These are phyloP conservation scores for Boletus speciosus DNA, from an alignment of 768 basidiomycete species.

Conservation along the genomic window DNA sequence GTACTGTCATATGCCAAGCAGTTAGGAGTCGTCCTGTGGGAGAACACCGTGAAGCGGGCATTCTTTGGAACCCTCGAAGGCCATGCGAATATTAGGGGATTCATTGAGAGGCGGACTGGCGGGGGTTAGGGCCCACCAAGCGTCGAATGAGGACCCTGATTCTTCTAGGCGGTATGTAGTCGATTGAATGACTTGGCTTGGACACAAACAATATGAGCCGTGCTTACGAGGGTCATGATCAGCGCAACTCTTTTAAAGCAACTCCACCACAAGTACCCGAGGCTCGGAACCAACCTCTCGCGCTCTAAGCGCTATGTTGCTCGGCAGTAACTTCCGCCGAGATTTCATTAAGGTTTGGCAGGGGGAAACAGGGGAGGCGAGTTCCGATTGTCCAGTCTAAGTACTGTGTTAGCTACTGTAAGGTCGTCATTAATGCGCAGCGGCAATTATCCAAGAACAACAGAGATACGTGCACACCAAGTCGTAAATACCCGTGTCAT, in stretches of 20 bases:
- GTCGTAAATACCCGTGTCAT: constrained; percentile 20
- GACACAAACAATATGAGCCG: background rate
- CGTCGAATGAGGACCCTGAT: constrained; percentile 1
- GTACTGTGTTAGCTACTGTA: constrained; percentile 11
- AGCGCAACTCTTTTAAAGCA: constrained; percentile 1
- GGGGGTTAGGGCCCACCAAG: constrained; percentile 24
- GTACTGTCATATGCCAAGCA: constrained; percentile 83
- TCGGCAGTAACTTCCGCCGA: constrained; percentile 6
- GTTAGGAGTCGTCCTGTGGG: constrained; percentile 81
- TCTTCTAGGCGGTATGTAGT: constrained; percentile 4
- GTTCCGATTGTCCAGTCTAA: background rate
- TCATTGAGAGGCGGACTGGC: constrained; percentile 69
- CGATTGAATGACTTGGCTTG: background rate
- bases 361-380: background rate
- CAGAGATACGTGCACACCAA: constrained; percentile 8
- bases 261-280: constrained; percentile 1
- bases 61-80: constrained; percentile 83
- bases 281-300: constrained; percentile 12
- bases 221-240: constrained; percentile 12
- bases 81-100: constrained; percentile 72
- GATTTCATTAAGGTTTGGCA: background rate
- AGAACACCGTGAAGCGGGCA: constrained; percentile 65
- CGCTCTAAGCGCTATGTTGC: constrained; percentile 3
- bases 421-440: constrained; percentile 12
- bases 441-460: constrained; percentile 13